A percentile compares a stretch with the other conserved stretches of the same genome.
Conservation (phyloP, 1,284 basidiomycete genomes). For the Pascua sp. region DNA sequence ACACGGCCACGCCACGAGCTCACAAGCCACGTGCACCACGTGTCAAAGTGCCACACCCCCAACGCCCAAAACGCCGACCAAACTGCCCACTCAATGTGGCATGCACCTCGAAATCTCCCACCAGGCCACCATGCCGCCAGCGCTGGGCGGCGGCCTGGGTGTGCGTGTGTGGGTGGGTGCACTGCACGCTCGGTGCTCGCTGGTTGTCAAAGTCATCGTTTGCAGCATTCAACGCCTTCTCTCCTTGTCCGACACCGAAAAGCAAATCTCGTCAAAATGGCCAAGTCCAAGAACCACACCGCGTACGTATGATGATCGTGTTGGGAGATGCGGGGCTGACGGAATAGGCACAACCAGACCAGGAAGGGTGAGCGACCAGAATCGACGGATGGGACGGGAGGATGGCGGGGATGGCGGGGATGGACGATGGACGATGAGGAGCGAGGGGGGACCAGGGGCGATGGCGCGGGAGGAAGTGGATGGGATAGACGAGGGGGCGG, state of each 20-base stretch:
- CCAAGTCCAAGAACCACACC: conserved; percentile 60
- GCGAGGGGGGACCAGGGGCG: too few relatives aligned
- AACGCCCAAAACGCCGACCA: too few relatives aligned
- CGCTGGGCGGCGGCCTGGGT: neutral
- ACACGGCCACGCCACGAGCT: too few relatives aligned
- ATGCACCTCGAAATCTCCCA: too few relatives aligned
- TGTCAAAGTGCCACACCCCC: too few relatives aligned
- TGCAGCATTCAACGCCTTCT: neutral
- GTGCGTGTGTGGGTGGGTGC: neutral
- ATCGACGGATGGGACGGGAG: neutral
- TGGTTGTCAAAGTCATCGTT: neutral
- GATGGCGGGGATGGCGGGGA: neutral
- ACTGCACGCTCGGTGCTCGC: neutral
- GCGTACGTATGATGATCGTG: conserved; percentile 32
- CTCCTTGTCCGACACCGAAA: conserved; percentile 6
- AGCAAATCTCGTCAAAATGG: conserved; percentile 39
- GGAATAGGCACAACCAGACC: conserved; percentile 82
- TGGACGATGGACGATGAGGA: conserved; percentile 1
- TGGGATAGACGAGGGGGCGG: neutral
- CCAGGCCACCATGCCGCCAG: too few relatives aligned
- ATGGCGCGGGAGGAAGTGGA: too few relatives aligned
- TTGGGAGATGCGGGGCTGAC: conserved; percentile 11
- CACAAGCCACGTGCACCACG: too few relatives aligned
- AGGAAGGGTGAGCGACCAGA: conserved; percentile 47
- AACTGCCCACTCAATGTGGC: too few relatives aligned